These are phyloP conservation scores for Lumnitzera racemosa DNA, from an alignment of 345 rosid genomes.

Conservation along the genomic window DNA sequence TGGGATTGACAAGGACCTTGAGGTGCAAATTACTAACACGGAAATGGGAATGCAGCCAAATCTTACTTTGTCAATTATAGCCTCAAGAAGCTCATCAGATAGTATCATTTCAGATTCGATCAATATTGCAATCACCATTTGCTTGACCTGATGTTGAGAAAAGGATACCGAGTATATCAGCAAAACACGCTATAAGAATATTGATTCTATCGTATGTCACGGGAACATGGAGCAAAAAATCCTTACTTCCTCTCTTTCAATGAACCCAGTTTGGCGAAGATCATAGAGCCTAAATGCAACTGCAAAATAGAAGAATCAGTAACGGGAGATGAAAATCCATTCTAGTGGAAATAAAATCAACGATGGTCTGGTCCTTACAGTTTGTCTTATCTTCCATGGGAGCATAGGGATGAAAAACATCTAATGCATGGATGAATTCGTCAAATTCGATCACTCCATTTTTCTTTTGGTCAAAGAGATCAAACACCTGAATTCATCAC, in stretches of 20 bases:
- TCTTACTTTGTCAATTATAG: slow-evolving; percentile 54
- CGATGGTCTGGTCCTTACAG: slow-evolving; percentile 37
- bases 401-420: slow-evolving; percentile 71
- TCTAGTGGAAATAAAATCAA: slow-evolving; percentile 5
- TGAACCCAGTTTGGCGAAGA: slow-evolving; percentile 79
- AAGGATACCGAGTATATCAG: not conserved
- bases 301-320: slow-evolving; percentile 19
- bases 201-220: no score
- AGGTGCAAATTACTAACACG: slow-evolving; percentile 2
- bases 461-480: slow-evolving; percentile 71
- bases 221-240: not conserved
- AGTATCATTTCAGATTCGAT: slow-evolving; percentile 49
- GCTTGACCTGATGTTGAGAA: slow-evolving; percentile 44
- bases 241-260: slow-evolving; percentile 80
- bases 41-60: not conserved
- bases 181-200: not conserved
- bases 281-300: slow-evolving; percentile 85
- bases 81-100: slow-evolving; percentile 47
- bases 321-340: not conserved
- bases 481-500: slow-evolving; percentile 41
- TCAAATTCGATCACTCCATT: slow-evolving; percentile 87
- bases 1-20: not conserved
- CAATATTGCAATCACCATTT: slow-evolving; percentile 70
- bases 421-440: slow-evolving; percentile 64
- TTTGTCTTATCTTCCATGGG: slow-evolving; percentile 65